Conservation (phyloP, 2,329 filamentous ascomycete species). For the Pochonia chlamydosporia region DNA sequence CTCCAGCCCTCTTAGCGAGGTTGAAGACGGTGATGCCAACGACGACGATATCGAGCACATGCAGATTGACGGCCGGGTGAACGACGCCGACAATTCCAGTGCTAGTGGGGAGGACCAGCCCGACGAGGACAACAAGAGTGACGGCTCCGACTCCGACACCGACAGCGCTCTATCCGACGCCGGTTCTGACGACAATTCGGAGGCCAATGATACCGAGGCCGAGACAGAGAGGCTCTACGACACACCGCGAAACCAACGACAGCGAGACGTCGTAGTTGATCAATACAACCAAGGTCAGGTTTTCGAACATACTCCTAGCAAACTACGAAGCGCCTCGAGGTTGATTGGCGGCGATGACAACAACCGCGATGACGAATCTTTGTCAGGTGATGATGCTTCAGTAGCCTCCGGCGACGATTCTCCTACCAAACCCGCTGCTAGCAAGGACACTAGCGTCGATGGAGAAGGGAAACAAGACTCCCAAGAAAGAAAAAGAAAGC, state of each 20-base stretch:
- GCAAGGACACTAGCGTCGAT: slow-evolving; percentile 21
- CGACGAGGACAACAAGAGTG: slow-evolving; percentile 16
- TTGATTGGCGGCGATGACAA: slow-evolving; percentile 24
- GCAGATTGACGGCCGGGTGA: slow-evolving; percentile 33
- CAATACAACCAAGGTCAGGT: slow-evolving; percentile 46
- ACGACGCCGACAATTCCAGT: slow-evolving; percentile 24
- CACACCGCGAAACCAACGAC: slow-evolving; percentile 66
- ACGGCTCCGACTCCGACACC: slow-evolving; percentile 42
- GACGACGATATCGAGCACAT: slow-evolving; percentile 62
- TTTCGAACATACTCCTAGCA: slow-evolving; percentile 69
- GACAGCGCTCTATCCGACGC: slow-evolving; percentile 53
- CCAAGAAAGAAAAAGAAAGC: slow-evolving; percentile 43
- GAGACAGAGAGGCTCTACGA: slow-evolving; percentile 91
- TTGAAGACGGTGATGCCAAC: slow-evolving; percentile 72
- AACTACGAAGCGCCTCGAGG: slow-evolving; percentile 51
- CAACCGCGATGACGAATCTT: slow-evolving; percentile 33
- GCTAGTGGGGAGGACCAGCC: slow-evolving; percentile 20
- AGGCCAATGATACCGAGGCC: slow-evolving; percentile 68
- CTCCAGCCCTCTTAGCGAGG: slow-evolving; percentile 90
- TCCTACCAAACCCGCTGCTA: slow-evolving; percentile 25
- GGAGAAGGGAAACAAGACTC: slow-evolving; percentile 27
- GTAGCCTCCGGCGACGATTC: slow-evolving; percentile 30
- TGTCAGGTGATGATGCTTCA: slow-evolving; percentile 33
- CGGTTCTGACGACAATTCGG: slow-evolving; percentile 32
- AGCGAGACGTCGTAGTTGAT: slow-evolving; percentile 55